Evolutionary conservation across 1,284 basidiomycete species (phyloP), one percentile per base, ranked within the genome.

Genomic region (Cutaneotrichosporon sp.): DNA sequence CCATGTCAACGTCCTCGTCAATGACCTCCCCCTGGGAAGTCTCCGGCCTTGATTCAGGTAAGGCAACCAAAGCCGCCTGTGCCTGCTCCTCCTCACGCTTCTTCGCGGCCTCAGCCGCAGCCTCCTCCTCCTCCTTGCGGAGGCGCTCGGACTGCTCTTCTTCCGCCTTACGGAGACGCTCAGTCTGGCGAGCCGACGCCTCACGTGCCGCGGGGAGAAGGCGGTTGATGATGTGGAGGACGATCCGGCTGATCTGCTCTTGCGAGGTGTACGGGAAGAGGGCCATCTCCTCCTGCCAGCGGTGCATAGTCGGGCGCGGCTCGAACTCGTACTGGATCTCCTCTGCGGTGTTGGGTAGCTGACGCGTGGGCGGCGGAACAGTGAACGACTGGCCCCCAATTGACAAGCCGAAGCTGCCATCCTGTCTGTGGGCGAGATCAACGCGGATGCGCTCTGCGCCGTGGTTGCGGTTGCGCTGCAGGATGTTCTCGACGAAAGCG

Each of bases 231-330:
- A 96, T 82, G 58, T 95, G 82, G 52, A 87, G 80, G 55, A 94
- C 83, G 71, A 97, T 89, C 69, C 89, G 90, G 30, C 83, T 82
- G 30, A 95, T 76, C 72, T 87, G 88, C 18, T 82, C 92, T 84
- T 69, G 89, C 86, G 89, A 88, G 70, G 88, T 85, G 40, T 90
- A 88, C 64, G 93, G 88, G 16, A 92, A 83, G 60, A 91, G 88
- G 71, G 89, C 90, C 62, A 87, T 87, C 79, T 97, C 95, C 73
- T 97, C 94, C 1, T 85, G 82, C 95, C 96, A 98, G 53, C 96
- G 86, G 72, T 91, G 89, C n/a, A 88, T 76, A 0, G 96, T 97
- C 11, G 81, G 89, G 65, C 91, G 81, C 4, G 94, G 94, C 11
- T 76, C 69, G 70, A 83, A 84, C 16, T 82, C 81, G 22, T 74